A percentile compares a stretch with the other conserved stretches of the same genome.
These are phyloP conservation scores for Coniferiporia weirii DNA, from an alignment of 1,284 basidiomycete species.

Conservation along the genomic window DNA sequence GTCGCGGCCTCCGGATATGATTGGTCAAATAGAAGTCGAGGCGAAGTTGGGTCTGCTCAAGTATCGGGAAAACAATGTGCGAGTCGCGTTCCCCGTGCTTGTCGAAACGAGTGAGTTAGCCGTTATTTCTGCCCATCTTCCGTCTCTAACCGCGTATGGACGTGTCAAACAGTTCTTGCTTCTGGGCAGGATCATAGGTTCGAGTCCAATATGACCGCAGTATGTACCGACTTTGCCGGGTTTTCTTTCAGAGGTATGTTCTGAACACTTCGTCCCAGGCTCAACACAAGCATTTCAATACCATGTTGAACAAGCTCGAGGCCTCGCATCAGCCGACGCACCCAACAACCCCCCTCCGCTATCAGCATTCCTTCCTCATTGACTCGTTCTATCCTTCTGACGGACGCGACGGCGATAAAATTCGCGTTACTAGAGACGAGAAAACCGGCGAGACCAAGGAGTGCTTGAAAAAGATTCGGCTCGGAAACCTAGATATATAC, in stretches of 20 bases:
- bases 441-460: slow-evolving; percentile 62
- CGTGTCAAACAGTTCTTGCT: slow-evolving; percentile 35
- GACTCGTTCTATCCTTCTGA: slow-evolving; percentile 77
- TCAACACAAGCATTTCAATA: slow-evolving; percentile 86
- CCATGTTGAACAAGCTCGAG: slow-evolving; percentile 75
- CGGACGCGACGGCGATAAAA: slow-evolving; percentile 48
- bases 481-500: slow-evolving; percentile 86
- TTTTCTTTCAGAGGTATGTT: not conserved
- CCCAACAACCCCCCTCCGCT: slow-evolving; percentile 58
- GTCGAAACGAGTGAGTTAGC: slow-evolving; percentile 80
- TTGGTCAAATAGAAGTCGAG: slow-evolving; percentile 71
- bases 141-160: slow-evolving; percentile 14
- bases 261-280: slow-evolving; percentile 39
- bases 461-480: slow-evolving; percentile 72
- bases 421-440: slow-evolving; percentile 83
- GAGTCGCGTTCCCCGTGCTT: slow-evolving; percentile 69
- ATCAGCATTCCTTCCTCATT: slow-evolving; percentile 73
- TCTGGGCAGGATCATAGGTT: slow-evolving; percentile 66
- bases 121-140: slow-evolving; percentile 12
- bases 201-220: slow-evolving; percentile 87
- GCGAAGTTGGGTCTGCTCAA: slow-evolving; percentile 86
- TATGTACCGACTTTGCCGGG: slow-evolving; percentile 36
- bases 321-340: slow-evolving; percentile 42
- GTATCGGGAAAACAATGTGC: slow-evolving; percentile 50
- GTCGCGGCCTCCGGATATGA: slow-evolving; percentile 41